Evolutionary conservation across 2,329 filamentous ascomycete species (phyloP), one percentile per base, ranked within the genome.

Genomic region (Sporothrix protearum): DNA sequence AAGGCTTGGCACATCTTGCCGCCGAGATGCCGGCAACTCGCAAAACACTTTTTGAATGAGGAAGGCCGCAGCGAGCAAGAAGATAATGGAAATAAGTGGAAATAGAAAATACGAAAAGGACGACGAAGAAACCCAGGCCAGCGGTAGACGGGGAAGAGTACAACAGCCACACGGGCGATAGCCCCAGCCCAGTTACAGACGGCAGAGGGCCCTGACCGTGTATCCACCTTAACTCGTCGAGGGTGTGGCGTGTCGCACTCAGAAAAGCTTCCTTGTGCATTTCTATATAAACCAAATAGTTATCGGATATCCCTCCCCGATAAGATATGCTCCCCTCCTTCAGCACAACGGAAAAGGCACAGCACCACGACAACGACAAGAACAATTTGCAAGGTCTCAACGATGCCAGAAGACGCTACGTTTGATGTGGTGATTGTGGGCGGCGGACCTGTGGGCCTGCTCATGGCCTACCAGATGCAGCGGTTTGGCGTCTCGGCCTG

Each of bases 391-490:
- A 16, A 49, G 5, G 10, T 49, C 7, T 3, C 42, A 28, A 12
- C 22, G 28, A 28, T 39, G 61, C 63, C 45, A 53, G 45, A 49
- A 16, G 55, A 33, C 28, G 19, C 66, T 6, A 30, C 69, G 9
- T 75, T 72, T 7, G 74, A 75, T 25, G 81, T 83, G 9, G 76
- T 83, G 33, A 77, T 83, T 2, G 79, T 83, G 5, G 81, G 82
- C 36, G 83, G 83, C 45, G 83, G 83, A 6, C 83, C 83, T 3
- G 82, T 84, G 19, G 83, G 83, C 79, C 78, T 76, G 61, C 75
- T 83, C 47, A 83, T 80, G 73, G 83, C 83, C 1, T 82, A 82
- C 75, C 83, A 85, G 77, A 79, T 86, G 33, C 79, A 80, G 55
- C 80, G 76, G 70, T 83, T 80, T 73, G 79, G 75, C 71, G 77